phyloP scores from a whole-genome alignment of 371 early-diverging fungal genomes.

The Mucor lusitanicus region DNA sequence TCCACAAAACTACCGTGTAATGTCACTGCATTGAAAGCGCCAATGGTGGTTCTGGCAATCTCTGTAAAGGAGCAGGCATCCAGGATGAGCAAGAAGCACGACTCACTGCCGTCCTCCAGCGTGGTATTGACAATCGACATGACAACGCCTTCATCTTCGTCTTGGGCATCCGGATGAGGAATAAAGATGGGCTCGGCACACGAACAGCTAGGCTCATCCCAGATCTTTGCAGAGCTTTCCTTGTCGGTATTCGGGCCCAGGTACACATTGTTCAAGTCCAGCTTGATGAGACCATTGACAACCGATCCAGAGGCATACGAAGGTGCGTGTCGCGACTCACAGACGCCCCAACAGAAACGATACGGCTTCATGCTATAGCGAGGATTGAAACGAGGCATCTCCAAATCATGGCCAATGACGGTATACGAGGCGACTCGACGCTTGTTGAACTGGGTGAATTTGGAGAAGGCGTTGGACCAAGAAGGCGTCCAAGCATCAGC shows the following conservation, averaged over 20 bases:
- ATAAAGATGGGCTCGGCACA: slow-evolving; percentile 76
- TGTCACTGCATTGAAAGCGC: slow-evolving; percentile 42
- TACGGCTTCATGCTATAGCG: slow-evolving; percentile 42
- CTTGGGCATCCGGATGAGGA: slow-evolving; percentile 45
- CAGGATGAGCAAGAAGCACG: slow-evolving; percentile 61
- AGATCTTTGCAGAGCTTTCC: slow-evolving; percentile 32
- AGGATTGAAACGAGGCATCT: slow-evolving; percentile 65
- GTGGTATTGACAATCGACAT: slow-evolving; percentile 54
- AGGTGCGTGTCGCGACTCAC: slow-evolving; percentile 45
- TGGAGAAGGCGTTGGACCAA: background rate
- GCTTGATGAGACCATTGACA: slow-evolving; percentile 58
- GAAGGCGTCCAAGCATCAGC: slow-evolving; percentile 14
- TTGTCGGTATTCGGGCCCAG: slow-evolving; percentile 33
- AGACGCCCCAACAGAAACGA: slow-evolving; percentile 63
- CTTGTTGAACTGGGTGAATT: slow-evolving; percentile 32
- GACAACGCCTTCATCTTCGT: slow-evolving; percentile 72
- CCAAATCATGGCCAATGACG: slow-evolving; percentile 52
- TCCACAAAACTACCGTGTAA: slow-evolving; percentile 52
- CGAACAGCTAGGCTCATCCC: slow-evolving; percentile 59
- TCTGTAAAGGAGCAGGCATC: slow-evolving; percentile 63
- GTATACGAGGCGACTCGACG: slow-evolving; percentile 47
- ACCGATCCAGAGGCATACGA: slow-evolving; percentile 50
- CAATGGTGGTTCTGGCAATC: slow-evolving; percentile 56
- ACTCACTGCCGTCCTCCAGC: slow-evolving; percentile 36
- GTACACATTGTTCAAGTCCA: slow-evolving; percentile 49